Evolutionary conservation across 345 rosid genomes (phyloP).

Genomic region (Barbarea vulgaris): DNA sequence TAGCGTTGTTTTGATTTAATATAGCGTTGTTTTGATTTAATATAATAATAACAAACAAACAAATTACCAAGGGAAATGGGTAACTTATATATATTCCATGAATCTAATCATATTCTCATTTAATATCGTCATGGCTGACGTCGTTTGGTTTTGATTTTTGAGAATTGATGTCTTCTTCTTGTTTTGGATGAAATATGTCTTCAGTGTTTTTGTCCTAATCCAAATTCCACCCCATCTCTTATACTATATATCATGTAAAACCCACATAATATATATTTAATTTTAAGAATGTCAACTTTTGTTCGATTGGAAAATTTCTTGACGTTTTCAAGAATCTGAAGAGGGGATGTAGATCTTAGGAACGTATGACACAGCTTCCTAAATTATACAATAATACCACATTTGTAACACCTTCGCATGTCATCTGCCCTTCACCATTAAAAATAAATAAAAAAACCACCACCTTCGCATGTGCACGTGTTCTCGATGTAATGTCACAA

Average conservation of each 20-base stretch:
- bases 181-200: too few species aligned
- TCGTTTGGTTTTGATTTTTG: not conserved
- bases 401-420: slow-evolving; percentile 6
- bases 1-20: not conserved
- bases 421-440: too few species aligned
- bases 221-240: not conserved
- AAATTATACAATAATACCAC: not conserved
- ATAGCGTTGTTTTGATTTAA: not conserved
- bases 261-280: not conserved
- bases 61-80: not conserved
- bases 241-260: not conserved
- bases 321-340: slow-evolving; percentile 10
- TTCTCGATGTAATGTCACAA: not conserved
- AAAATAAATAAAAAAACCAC: too few species aligned
- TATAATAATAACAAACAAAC: not conserved
- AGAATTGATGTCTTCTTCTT: not conserved
- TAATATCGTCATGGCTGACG: slow-evolving; percentile 10
- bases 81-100: not conserved
- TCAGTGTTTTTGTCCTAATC: not conserved
- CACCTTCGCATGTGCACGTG: slow-evolving; percentile 10
- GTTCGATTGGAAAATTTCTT: not conserved
- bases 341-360: not conserved
- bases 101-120: not conserved
- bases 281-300: not conserved
- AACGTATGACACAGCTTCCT: not conserved